phyloP scores from a whole-genome alignment of 2,329 filamentous ascomycete genomes.

The Claviceps sp. region DNA sequence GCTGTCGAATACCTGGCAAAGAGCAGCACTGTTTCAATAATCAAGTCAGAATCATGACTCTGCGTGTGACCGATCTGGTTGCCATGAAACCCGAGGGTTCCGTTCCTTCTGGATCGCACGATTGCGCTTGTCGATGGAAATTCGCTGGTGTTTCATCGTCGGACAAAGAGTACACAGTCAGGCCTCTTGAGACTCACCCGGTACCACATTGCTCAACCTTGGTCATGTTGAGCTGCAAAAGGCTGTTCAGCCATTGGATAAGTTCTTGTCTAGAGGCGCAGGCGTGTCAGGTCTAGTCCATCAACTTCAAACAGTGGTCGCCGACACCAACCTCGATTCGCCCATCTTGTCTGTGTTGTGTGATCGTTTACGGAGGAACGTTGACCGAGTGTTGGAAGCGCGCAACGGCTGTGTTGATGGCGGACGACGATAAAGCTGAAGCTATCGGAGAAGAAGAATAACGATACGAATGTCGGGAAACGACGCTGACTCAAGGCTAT shows the following conservation, averaged over 20 bases:
- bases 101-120: too few relatives aligned
- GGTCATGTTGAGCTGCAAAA: constrained; percentile 93
- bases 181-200: constrained; percentile 46
- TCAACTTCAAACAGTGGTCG: neutral
- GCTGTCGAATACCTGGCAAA: constrained; percentile 97
- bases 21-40: constrained; percentile 55
- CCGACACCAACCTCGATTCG: constrained; percentile 30
- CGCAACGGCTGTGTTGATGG: neutral
- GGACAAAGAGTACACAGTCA: constrained; percentile 7
- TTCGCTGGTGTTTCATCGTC: neutral
- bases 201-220: constrained; percentile 99
- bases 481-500: constrained; percentile 2
- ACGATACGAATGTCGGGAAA: neutral
- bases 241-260: constrained; percentile 90
- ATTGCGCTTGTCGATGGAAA: too few relatives aligned
- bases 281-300: constrained; percentile 9
- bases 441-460: constrained; percentile 3
- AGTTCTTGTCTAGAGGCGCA: constrained; percentile 77
- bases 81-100: too few relatives aligned
- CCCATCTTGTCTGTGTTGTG: constrained; percentile 26
- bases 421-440: neutral
- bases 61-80: too few relatives aligned
- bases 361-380: neutral
- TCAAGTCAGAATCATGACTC: neutral
- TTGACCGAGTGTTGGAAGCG: neutral